Evolutionary conservation across 225 moss, liverwort and hornwort species (phyloP).

Genomic region (Physcomitrellopsis africana): DNA sequence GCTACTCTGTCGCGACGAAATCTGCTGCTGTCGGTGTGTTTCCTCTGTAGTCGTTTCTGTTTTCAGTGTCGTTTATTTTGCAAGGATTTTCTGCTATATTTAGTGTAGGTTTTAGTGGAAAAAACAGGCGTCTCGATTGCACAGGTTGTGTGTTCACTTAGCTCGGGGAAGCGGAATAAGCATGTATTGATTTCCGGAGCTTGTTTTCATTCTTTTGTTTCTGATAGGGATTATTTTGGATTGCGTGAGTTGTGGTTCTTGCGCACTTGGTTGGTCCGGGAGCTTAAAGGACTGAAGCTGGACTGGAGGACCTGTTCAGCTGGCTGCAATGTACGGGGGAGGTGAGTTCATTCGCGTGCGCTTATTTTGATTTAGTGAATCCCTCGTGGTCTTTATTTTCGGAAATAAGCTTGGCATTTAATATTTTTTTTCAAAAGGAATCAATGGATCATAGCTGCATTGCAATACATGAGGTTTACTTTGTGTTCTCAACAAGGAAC

Average conservation of each 20-base stretch:
- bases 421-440: not conserved
- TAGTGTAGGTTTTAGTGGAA: not conserved
- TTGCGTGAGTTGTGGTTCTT: not conserved
- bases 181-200: not conserved
- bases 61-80: not conserved
- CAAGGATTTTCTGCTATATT: not conserved
- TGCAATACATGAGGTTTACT: conserved; percentile 4
- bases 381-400: not conserved
- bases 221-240: not conserved
- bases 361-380: not conserved
- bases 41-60: too few relatives aligned
- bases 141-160: not conserved
- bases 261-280: not conserved
- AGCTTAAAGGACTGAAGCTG: conserved; percentile 17
- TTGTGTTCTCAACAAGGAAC: not conserved
- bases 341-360: conserved; percentile 38
- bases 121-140: not conserved
- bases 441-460: conserved; percentile 1
- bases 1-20: not conserved
- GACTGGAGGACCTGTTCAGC: conserved; percentile 13
- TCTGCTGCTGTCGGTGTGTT: not conserved
- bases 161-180: not conserved
- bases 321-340: conserved; percentile 63
- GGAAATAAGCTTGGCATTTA: not conserved
- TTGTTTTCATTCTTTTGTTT: not conserved